Conservation (phyloP, 805 yeast species). For the Jamesozyma spencerorum region DNA sequence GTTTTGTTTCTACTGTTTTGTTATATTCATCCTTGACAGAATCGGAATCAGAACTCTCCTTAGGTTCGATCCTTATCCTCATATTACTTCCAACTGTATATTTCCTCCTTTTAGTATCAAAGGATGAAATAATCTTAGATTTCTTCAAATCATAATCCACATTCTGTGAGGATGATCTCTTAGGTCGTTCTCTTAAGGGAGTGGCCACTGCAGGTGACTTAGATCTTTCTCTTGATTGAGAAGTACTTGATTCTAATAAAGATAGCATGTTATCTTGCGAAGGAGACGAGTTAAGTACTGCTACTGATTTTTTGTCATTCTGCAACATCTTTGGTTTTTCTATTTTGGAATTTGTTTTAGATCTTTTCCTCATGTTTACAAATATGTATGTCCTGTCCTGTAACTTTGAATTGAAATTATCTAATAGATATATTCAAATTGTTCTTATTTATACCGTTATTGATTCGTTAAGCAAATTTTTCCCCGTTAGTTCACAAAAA, state of each 20-base stretch:
- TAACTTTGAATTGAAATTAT: too few relatives aligned
- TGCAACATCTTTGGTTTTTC: too few relatives aligned
- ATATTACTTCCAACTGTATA: background rate
- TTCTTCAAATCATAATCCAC: constrained; percentile 29
- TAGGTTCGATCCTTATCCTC: background rate
- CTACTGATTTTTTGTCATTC: too few relatives aligned
- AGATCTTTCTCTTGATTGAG: background rate
- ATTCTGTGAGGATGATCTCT: constrained; percentile 22
- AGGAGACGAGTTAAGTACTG: too few relatives aligned
- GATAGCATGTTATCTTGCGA: background rate
- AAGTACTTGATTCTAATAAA: background rate
- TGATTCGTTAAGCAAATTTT: too few relatives aligned
- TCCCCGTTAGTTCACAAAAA: too few relatives aligned
- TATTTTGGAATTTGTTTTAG: too few relatives aligned
- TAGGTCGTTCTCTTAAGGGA: constrained; percentile 16
- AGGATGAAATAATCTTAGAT: constrained; percentile 24
- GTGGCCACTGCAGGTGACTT: constrained; percentile 3
- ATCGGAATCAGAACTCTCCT: background rate
- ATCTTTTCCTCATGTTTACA: too few relatives aligned
- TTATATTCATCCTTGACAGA: background rate
- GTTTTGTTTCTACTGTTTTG: background rate
- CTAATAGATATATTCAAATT: too few relatives aligned
- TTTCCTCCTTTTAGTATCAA: constrained; percentile 10
- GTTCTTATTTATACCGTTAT: too few relatives aligned
- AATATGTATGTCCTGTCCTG: too few relatives aligned